Evolutionary conservation across 371 early-diverging fungal genomes (phyloP), one percentile per base, ranked within the genome.

Genomic region (Mortierella sp.): DNA sequence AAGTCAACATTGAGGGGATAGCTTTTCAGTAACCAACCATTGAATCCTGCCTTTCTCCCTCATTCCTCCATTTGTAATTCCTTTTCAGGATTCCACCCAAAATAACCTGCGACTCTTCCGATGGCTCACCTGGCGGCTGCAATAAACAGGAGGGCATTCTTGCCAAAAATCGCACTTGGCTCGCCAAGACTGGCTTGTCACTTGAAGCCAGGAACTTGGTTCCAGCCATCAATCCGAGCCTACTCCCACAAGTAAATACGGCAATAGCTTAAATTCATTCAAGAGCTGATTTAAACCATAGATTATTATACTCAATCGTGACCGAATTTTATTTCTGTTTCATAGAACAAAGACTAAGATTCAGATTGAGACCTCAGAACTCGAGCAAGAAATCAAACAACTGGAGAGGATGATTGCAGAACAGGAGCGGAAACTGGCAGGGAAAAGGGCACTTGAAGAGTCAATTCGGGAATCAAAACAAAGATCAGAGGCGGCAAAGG

Each of bases 41-140:
- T 43, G 43, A 43, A 43, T 50, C 50, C 9, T 3, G 33, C 43
- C 24, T 24, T 28, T 66, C 8, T 24, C 22, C 50, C 32, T 33
- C 61, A 36, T 19, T 15, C 41, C 61, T 6, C 5, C 43, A 43
- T 58, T 28, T 11, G 13, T 13, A 16, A 58, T 60, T 24, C 63
- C 63, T 43, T 63, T 13, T 22, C 32, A 13, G 11, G 24, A 4
- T 28, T 33, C 22, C 15, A 24, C 10, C 15, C 63, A 47, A 21
- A 41, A 13, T 11, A 19, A 9, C 15, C 63, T 41, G 19, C 19
- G 21, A 57, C 40, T 48, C 22, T n/a, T 45, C 58, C 67, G 21
- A 77, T 77, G 77, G 67, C 77, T 53, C 72, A 77, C 59, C 58
- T 77, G 60, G 65, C 68, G 33, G 68, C 77, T 41, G 59, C 55